Base-by-base conservation (phyloP, 371 early-diverging fungal species). In the Mortierella sp. region DNA sequence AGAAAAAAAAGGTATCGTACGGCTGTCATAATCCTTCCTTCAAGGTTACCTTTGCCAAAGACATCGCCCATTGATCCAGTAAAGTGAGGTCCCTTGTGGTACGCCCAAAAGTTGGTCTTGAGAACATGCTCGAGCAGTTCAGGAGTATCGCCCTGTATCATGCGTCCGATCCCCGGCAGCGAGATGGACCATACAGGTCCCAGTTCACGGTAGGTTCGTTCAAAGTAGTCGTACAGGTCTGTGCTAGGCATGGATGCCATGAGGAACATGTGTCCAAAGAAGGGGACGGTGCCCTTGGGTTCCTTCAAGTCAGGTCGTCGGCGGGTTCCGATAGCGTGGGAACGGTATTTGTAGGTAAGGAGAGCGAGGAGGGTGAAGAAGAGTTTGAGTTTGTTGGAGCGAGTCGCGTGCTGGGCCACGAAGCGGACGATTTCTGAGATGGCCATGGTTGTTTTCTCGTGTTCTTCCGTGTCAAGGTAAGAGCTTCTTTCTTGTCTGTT, bases 21-120 rank as follows among this genome's bases (percentile, higher is more conserved):
- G 35, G 2, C 35, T 0, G 35, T 35, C 71, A 75, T 75, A 27
- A 8, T 55, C 72, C 46, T 8, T 86, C 54, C 73, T 91, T 89
- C 90, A 76, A 95, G 94, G 70, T 93, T 95, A 70, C 76, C 76
- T 41, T 72, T 24, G 3, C 77, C 72, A 77, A 77, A 71, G 35
- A 72, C 35, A 49, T 72, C 77, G 0, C 65, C 38, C 63, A 77
- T n/a, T 8, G 77, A 58, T 10, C 29, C 48, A 35, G 27, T 75
- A 14, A 77, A 54, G 1, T 44, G 16, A 3, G 44, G 63, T 1
- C 75, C 71, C 54, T 77, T 81, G 16, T 48, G 71, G 43, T 77
- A 77, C 29, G 21, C 60, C 77, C 77, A 76, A 74, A 73, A 77
- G 65, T 81, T 81, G 41, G 74, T 71, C 72, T 81, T 77, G n/a